Evolutionary conservation across 805 yeast species (phyloP).

Genomic region (Naumovozyma castellii): DNA sequence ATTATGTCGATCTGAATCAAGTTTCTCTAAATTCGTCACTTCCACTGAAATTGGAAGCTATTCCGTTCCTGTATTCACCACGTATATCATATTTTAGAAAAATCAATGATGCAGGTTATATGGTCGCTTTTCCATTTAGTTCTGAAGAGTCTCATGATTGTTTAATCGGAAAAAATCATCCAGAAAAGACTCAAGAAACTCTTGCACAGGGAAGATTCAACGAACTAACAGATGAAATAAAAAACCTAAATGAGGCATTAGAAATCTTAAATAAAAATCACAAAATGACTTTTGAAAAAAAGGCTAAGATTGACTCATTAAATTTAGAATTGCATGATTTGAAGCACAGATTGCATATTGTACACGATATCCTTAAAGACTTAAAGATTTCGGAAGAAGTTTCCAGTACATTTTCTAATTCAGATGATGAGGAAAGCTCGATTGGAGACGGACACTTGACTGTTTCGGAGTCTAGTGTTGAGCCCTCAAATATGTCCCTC

Average conservation of each 20-base stretch:
- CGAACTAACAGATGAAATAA: conserved; percentile 35
- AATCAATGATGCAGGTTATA: conserved; percentile 33
- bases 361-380: conserved; percentile 27
- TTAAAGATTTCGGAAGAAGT: conserved; percentile 20
- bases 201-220: conserved; percentile 34
- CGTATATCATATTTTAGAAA: conserved; percentile 54
- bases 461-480: conserved; percentile 4
- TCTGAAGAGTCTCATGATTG: conserved; percentile 46
- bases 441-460: conserved; percentile 8
- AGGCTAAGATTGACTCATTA: conserved; percentile 11
- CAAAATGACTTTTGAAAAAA: conserved; percentile 2
- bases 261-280: conserved; percentile 1
- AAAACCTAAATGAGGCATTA: conserved; percentile 8
- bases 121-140: conserved; percentile 50
- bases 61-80: conserved; percentile 46
- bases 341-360: conserved; percentile 26
- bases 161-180: conserved; percentile 41
- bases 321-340: conserved; percentile 24
- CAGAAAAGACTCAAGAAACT: conserved; percentile 44
- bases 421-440: conserved; percentile 1
- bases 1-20: conserved; percentile 61
- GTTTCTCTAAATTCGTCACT: conserved; percentile 32
- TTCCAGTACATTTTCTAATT: conserved; percentile 6
- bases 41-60: conserved; percentile 35
- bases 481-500: conserved; percentile 2